These are phyloP conservation scores for Sphenostylis stenocarpa DNA, from an alignment of 306 rosid species.

Conservation along the genomic window DNA sequence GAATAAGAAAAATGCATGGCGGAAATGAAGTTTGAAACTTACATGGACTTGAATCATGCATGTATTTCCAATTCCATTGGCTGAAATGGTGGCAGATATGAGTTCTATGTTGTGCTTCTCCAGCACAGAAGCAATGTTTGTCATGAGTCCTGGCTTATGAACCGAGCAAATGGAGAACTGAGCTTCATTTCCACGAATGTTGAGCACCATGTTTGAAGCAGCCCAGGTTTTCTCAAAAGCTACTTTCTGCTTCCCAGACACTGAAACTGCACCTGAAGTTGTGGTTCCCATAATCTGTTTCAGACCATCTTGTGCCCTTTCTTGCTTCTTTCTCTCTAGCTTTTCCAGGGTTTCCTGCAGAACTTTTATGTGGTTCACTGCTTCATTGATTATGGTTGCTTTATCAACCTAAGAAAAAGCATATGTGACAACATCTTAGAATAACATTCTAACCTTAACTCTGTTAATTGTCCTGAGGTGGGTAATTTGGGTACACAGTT, in stretches of 20 bases:
- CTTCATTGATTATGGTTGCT: conserved; percentile 64
- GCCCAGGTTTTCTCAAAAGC: conserved; percentile 55
- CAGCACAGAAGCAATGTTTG: conserved; percentile 54
- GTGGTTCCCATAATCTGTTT: background rate
- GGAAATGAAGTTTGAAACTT: conserved; percentile 30
- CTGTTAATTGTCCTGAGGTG: background rate
- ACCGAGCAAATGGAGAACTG: conserved; percentile 51
- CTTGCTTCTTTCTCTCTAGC: conserved; percentile 53
- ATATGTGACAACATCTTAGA: background rate
- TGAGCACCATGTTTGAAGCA: conserved; percentile 55
- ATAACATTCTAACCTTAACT: background rate
- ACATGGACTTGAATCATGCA: conserved; percentile 65
- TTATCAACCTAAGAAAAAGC: conserved; percentile 51
- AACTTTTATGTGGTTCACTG: conserved; percentile 51
- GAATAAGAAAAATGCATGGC: background rate
- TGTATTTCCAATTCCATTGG: conserved; percentile 32
- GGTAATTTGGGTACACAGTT: no score
- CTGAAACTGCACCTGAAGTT: conserved; percentile 13
- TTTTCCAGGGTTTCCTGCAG: conserved; percentile 40
- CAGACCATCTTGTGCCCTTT: conserved; percentile 31
- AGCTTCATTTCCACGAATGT: conserved; percentile 54
- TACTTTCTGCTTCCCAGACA: background rate
- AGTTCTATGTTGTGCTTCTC: conserved; percentile 56
- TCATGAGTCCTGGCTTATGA: conserved; percentile 45
- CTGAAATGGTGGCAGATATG: conserved; percentile 48